A percentile compares a stretch with the other conserved stretches of the same genome.
These are phyloP conservation scores for Aspergillus sclerotioniger DNA, from an alignment of 495 filamentous ascomycete species.

Conservation along the genomic window DNA sequence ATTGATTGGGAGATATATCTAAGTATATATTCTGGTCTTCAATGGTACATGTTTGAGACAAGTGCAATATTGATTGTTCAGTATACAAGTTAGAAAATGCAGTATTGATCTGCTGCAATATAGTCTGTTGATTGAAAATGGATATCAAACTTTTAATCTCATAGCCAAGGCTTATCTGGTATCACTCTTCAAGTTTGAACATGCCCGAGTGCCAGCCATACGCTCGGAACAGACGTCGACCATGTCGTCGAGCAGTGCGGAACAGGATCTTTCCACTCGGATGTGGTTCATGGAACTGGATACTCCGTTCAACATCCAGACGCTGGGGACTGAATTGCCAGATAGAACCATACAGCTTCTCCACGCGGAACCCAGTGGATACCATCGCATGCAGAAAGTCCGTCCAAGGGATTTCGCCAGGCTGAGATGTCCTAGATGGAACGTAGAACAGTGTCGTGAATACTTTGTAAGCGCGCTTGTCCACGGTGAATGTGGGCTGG, in stretches of 20 bases:
- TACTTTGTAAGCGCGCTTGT: conserved; percentile 43
- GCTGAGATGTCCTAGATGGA: conserved; percentile 18
- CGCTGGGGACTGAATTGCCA: conserved; percentile 48
- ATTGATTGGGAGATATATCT: too few species aligned
- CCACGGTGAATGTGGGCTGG: conserved; percentile 36
- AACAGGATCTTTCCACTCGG: conserved; percentile 48
- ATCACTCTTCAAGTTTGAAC: conserved; percentile 24
- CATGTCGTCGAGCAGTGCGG: conserved; percentile 32
- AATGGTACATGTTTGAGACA: too few species aligned
- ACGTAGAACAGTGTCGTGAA: conserved; percentile 46
- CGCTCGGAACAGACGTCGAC: conserved; percentile 39
- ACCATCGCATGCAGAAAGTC: conserved; percentile 54
- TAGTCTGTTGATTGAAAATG: too few species aligned
- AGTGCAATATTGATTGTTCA: too few species aligned
- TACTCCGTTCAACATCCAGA: conserved; percentile 40
- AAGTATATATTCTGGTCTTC: too few species aligned
- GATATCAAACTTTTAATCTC: too few species aligned
- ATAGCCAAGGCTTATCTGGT: too few species aligned
- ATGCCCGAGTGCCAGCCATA: conserved; percentile 44
- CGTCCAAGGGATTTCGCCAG: conserved; percentile 47
- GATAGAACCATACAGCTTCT: conserved; percentile 53
- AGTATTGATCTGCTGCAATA: too few species aligned
- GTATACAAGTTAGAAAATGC: too few species aligned
- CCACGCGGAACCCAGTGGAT: conserved; percentile 38
- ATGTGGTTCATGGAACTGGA: conserved; percentile 56